A percentile compares a stretch with the other conserved stretches of the same genome.
Conservation (phyloP, 805 yeast genomes). For the Saccharomycopsis fermentans region DNA sequence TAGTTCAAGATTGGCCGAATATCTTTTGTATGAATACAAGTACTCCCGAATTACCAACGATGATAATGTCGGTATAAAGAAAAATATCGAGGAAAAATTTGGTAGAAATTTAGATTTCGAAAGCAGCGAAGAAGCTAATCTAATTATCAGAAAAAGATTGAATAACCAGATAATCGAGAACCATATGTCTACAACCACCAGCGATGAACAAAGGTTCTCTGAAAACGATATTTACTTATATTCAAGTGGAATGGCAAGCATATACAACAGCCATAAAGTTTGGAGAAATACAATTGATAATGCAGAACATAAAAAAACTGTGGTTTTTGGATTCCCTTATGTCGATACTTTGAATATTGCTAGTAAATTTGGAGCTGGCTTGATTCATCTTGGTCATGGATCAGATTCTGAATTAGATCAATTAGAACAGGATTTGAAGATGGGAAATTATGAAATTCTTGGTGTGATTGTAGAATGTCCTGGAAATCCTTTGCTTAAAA, state of each 20-base stretch:
- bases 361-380: conserved; percentile 87
- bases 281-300: conserved; percentile 26
- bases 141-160: conserved; percentile 63
- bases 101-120: conserved; percentile 81
- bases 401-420: conserved; percentile 56
- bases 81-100: conserved; percentile 78
- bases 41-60: conserved; percentile 22
- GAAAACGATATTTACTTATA: conserved; percentile 71
- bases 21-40: conserved; percentile 54
- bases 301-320: conserved; percentile 45
- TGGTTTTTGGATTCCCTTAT: conserved; percentile 94
- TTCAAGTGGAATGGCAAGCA: conserved; percentile 90
- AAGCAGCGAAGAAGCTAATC: conserved; percentile 66
- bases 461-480: conserved; percentile 91
- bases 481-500: conserved; percentile 81
- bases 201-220: not conserved
- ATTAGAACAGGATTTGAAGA: conserved; percentile 48
- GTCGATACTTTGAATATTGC: conserved; percentile 84
- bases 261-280: conserved; percentile 69
- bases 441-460: conserved; percentile 49
- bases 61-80: conserved; percentile 43
- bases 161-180: conserved; percentile 32
- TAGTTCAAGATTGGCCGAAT: conserved; percentile 83
- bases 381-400: conserved; percentile 75
- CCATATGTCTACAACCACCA: conserved; percentile 15